Evolutionary conservation across 1,284 basidiomycete genomes (phyloP).

Genomic region (Pterula multifida): DNA sequence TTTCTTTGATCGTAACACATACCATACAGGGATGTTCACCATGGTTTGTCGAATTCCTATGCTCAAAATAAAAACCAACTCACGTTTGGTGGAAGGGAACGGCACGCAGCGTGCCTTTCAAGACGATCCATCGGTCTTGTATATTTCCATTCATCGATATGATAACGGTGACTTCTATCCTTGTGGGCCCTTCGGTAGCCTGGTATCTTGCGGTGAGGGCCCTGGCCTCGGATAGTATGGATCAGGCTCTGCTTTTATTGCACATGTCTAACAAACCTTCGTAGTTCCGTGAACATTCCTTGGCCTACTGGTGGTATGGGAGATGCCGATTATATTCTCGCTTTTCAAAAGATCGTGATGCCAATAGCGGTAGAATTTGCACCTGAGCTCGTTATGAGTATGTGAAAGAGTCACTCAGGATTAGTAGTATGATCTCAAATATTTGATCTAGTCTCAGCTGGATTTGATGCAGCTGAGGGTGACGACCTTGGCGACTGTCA

Average conservation of each 20-base stretch:
- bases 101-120: slow-evolving; percentile 95
- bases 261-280: slow-evolving; percentile 10
- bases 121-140: slow-evolving; percentile 85
- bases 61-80: neutral
- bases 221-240: slow-evolving; percentile 76
- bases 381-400: slow-evolving; percentile 93
- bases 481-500: slow-evolving; percentile 87
- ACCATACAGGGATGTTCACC: slow-evolving; percentile 83
- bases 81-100: slow-evolving; percentile 49
- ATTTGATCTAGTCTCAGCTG: slow-evolving; percentile 72
- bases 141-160: slow-evolving; percentile 93
- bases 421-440: slow-evolving; percentile 1
- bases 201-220: slow-evolving; percentile 80
- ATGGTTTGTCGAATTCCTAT: slow-evolving; percentile 43
- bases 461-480: slow-evolving; percentile 93
- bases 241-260: slow-evolving; percentile 1
- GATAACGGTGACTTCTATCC: slow-evolving; percentile 91
- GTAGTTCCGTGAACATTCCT: slow-evolving; percentile 88
- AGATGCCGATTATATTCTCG: slow-evolving; percentile 94
- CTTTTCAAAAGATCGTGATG: slow-evolving; percentile 94
- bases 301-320: slow-evolving; percentile 87
- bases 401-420: too few relatives aligned
- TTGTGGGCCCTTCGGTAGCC: slow-evolving; percentile 77
- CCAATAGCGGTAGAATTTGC: slow-evolving; percentile 95
- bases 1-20: neutral